These are phyloP conservation scores for Populus euphratica DNA, from an alignment of 345 rosid species.

Conservation along the genomic window DNA sequence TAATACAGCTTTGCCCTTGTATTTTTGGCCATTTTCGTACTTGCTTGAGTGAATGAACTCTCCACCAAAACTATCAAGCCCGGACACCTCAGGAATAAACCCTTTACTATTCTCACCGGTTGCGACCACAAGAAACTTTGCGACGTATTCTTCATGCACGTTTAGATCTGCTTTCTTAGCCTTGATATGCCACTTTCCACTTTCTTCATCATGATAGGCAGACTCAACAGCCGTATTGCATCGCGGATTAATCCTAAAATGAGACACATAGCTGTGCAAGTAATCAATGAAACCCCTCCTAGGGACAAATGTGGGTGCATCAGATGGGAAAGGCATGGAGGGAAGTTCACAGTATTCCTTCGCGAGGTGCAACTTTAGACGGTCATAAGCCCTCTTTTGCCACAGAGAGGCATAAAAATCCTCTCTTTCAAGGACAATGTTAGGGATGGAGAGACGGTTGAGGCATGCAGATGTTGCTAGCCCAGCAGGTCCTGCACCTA, in stretches of 20 bases:
- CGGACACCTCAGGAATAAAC: slow-evolving; percentile 12
- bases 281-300: slow-evolving; percentile 12
- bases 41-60: slow-evolving; percentile 12
- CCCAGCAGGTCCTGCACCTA: slow-evolving; percentile 31
- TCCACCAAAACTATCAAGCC: slow-evolving; percentile 20
- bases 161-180: neutral
- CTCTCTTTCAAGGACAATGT: slow-evolving; percentile 18
- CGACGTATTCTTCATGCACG: slow-evolving; percentile 4
- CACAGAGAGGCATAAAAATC: slow-evolving; percentile 23
- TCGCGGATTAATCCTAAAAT: neutral
- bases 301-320: slow-evolving; percentile 4
- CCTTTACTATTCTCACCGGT: slow-evolving; percentile 30
- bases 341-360: slow-evolving; percentile 26
- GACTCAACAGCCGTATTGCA: slow-evolving; percentile 3
- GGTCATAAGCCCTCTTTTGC: slow-evolving; percentile 22
- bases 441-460: neutral
- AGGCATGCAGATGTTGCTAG: slow-evolving; percentile 25
- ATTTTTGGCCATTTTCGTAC: slow-evolving; percentile 11
- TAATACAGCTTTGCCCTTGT: slow-evolving; percentile 10
- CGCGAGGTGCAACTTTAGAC: slow-evolving; percentile 13
- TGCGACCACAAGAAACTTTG: slow-evolving; percentile 21
- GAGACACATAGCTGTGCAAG: slow-evolving; percentile 10
- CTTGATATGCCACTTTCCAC: slow-evolving; percentile 9
- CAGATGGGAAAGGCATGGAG: slow-evolving; percentile 1
- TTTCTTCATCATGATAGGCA: neutral